Evolutionary conservation across 176 grass and related monocot genomes (phyloP).

Genomic region (Aegilops umbellulata): DNA sequence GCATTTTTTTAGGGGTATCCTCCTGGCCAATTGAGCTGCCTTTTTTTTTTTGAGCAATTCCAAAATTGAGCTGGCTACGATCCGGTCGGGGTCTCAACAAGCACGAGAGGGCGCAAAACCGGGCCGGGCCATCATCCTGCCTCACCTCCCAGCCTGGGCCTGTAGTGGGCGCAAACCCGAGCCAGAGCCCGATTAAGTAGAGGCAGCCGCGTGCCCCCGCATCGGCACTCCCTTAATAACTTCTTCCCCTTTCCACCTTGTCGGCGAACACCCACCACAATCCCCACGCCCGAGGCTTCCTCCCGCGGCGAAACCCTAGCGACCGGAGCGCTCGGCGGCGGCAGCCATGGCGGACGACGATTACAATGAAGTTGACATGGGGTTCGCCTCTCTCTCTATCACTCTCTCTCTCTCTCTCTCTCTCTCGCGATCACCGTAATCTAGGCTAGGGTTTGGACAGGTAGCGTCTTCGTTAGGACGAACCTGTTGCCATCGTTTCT

Average conservation of each 20-base stretch:
- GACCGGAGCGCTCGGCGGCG: slow-evolving; percentile 12
- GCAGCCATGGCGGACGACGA: slow-evolving; percentile 53
- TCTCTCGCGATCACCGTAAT: not conserved
- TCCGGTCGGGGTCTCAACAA: too few relatives aligned
- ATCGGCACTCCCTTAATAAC: not conserved
- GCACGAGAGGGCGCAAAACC: too few relatives aligned
- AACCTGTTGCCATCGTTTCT: not conserved
- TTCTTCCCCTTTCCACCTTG: not conserved
- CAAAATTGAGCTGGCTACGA: too few relatives aligned
- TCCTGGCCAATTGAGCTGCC: too few relatives aligned
- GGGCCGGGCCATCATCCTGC: too few relatives aligned
- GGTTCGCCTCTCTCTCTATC: not conserved
- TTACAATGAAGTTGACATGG: slow-evolving; percentile 32
- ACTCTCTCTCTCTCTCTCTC: not conserved
- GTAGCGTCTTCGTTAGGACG: not conserved
- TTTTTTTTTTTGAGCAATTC: too few relatives aligned
- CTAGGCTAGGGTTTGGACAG: slow-evolving; percentile 28
- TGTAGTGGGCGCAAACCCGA: too few relatives aligned
- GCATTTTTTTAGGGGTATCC: too few relatives aligned
- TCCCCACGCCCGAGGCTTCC: not conserved
- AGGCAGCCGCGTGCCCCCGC: not conserved
- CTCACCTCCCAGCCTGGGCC: too few relatives aligned
- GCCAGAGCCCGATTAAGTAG: too few relatives aligned
- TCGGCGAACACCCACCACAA: not conserved
- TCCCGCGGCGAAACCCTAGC: slow-evolving; percentile 29